These are phyloP conservation scores for Malus orientalis DNA, from an alignment of 306 rosid species.

Conservation along the genomic window DNA sequence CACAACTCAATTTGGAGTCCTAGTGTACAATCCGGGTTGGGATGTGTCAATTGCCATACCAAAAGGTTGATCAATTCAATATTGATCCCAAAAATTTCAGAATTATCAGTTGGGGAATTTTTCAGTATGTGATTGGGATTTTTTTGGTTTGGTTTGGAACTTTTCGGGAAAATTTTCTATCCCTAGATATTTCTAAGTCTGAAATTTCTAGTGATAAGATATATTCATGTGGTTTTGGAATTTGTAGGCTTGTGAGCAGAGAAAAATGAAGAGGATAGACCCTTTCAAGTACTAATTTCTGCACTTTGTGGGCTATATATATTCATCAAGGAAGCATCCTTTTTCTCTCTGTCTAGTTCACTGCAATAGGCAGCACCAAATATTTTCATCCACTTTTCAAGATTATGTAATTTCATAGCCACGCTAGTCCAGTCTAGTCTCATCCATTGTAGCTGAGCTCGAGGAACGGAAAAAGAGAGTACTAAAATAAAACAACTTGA, in stretches of 20 bases:
- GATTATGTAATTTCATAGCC: neutral
- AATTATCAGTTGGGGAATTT: too few species aligned
- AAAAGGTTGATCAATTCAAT: too few species aligned
- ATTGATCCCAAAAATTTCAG: neutral
- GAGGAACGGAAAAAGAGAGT: neutral
- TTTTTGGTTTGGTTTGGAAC: too few species aligned
- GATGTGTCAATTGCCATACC: too few species aligned
- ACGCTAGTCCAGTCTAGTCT: neutral
- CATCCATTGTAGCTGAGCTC: neutral
- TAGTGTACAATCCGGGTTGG: too few species aligned
- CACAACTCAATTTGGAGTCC: too few species aligned
- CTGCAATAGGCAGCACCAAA: neutral
- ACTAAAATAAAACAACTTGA: neutral
- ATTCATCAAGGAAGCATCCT: neutral
- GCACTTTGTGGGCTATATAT: neutral
- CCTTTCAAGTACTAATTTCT: neutral
- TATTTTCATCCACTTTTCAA: neutral
- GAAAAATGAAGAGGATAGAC: neutral
- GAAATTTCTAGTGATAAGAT: neutral
- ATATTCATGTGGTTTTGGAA: neutral
- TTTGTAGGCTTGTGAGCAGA: neutral
- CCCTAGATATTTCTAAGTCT: neutral
- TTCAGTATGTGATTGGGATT: too few species aligned
- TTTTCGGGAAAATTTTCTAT: too few species aligned
- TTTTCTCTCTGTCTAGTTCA: neutral